Evolutionary conservation across 2,329 filamentous ascomycete genomes (phyloP).

Genomic region (Xylaria sp.): DNA sequence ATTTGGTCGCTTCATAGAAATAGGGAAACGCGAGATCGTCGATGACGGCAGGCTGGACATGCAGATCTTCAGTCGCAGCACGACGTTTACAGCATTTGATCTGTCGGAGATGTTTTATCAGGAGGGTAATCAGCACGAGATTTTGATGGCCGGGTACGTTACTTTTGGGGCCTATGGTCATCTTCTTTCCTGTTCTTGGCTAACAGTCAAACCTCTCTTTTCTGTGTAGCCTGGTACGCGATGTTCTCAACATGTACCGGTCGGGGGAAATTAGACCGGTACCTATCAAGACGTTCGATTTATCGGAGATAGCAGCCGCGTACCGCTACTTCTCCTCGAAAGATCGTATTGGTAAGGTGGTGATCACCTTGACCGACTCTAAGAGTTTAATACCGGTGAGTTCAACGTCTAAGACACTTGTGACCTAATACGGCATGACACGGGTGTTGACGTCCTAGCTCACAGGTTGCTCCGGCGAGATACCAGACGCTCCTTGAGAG

Average conservation of each 20-base stretch:
- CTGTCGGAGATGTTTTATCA: conserved; percentile 39
- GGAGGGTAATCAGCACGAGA: background rate
- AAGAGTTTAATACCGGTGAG: background rate
- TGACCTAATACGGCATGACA: too few relatives aligned
- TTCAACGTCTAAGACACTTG: too few relatives aligned
- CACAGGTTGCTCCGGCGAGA: conserved; percentile 10
- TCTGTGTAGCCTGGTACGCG: background rate
- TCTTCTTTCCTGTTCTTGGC: conserved; percentile 25
- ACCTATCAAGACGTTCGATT: conserved; percentile 18
- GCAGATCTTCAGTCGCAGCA: conserved; percentile 53
- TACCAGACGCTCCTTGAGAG: background rate
- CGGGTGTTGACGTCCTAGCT: background rate
- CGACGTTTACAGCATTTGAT: conserved; percentile 55
- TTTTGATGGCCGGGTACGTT: background rate
- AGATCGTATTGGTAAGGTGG: conserved; percentile 28
- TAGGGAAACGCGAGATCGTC: conserved; percentile 52
- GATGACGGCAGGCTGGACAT: conserved; percentile 53
- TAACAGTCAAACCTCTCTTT: background rate
- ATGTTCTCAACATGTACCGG: conserved; percentile 10
- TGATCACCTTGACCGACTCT: conserved; percentile 17
- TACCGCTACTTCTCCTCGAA: conserved; percentile 23
- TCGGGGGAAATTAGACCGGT: background rate
- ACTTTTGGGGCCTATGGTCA: conserved; percentile 35
- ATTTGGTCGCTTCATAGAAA: conserved; percentile 52
- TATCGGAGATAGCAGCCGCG: conserved; percentile 6